Evolutionary conservation across 78 protist genomes (phyloP), one percentile per base, ranked within the genome.

Genomic region (Monocercomonoides exilis): DNA sequence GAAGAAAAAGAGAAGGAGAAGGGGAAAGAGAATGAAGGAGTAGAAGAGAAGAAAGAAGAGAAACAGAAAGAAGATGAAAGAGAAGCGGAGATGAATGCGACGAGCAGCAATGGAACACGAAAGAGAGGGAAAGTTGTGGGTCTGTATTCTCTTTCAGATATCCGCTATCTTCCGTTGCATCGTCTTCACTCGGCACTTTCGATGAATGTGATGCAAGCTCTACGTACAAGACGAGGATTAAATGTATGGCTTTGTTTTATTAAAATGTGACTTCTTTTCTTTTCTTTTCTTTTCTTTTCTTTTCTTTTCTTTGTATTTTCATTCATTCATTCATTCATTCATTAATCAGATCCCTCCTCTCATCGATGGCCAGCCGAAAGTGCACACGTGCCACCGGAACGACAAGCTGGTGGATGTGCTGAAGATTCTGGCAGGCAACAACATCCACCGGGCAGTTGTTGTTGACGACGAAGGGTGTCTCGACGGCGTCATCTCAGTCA

Each of bases 401-500:
- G 90, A 88, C 79, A 33, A 84, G 45, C 80, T 88, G 35, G 1
- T 1, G 38, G 1, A 45, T 29, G 43, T 80, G 33, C 1, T 88
- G 44, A 32, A 6, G 44, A 0, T 1, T 33, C 86, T 88, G 2
- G 87, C 43, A 38, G 0, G 6, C 29, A 0, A 36, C 33, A 1
- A 32, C 0, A 85, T 81, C 35, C 90, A 88, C 41, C 85, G 90
- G n/a, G 36, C 82, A 42, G 43, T 88, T 63, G 0, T 2, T 46
- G 81, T 88, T 80, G 90, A 88, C 46, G 43, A 1, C 32, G 43
- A 3, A 21, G 0, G 6, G 0, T 77, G 84, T 36, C 77, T 87
- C 33, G 77, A 46, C 2, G 89, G 89, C 6, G 80, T 87, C 44
- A 79, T 87, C 32, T 77, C 89, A 34, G 29, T 87, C 44, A 41